Evolutionary conservation across 305 asterid genomes (phyloP).

Genomic region (Euphrasia arctica): DNA sequence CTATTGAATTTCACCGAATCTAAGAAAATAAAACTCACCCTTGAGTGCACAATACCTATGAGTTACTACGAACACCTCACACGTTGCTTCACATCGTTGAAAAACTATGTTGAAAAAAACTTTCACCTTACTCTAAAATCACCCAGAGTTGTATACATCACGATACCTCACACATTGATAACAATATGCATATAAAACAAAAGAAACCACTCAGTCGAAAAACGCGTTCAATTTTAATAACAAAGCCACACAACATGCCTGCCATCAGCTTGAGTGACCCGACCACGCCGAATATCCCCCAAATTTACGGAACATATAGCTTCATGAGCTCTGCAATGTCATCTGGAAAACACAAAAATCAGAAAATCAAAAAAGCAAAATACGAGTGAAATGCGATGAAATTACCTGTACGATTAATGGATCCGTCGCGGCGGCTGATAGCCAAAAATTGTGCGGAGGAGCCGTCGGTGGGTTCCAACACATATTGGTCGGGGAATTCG

Average conservation of each 20-base stretch:
- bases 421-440: constrained; percentile 67
- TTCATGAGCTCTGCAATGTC: constrained; percentile 53
- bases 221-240: background rate
- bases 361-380: background rate
- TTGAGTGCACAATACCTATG: constrained; percentile 4
- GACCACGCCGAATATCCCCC: constrained; percentile 71
- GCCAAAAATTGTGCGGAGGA: constrained; percentile 62
- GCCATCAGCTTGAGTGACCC: constrained; percentile 77
- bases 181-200: background rate
- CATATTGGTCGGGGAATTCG: constrained; percentile 73
- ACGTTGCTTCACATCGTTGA: too few species aligned
- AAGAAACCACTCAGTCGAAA: background rate
- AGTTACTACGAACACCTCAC: background rate
- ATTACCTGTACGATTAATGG: constrained; percentile 61
- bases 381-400: background rate
- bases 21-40: background rate
- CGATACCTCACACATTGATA: background rate
- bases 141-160: background rate
- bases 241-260: constrained; percentile 42
- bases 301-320: constrained; percentile 61
- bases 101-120: background rate
- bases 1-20: background rate
- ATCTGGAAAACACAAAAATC: constrained; percentile 40
- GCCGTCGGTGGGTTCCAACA: constrained; percentile 86
- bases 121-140: background rate